Evolutionary conservation across 257 asterid species (phyloP).

Genomic region (Primulina tabacum): DNA sequence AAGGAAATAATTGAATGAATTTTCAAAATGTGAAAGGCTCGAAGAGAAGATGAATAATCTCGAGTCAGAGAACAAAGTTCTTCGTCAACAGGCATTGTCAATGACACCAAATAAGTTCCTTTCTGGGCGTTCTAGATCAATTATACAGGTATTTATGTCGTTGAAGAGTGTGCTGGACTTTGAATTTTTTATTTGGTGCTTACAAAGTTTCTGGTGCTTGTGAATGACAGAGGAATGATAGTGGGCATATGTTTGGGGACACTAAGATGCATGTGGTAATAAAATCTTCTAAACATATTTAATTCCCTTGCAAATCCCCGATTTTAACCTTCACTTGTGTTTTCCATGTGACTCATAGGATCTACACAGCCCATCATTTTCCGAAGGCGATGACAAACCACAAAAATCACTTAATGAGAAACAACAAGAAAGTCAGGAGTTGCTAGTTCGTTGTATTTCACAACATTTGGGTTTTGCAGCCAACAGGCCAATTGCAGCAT

Average conservation of each 20-base stretch:
- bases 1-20: slow-evolving; percentile 17
- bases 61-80: slow-evolving; percentile 96
- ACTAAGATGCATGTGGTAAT: slow-evolving; percentile 68
- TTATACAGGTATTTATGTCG: slow-evolving; percentile 66
- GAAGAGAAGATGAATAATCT: slow-evolving; percentile 86
- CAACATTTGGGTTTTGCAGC: slow-evolving; percentile 87
- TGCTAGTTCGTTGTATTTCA: slow-evolving; percentile 79
- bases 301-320: slow-evolving; percentile 11
- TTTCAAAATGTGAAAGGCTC: slow-evolving; percentile 49
- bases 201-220: slow-evolving; percentile 27
- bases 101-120: slow-evolving; percentile 91
- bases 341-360: slow-evolving; percentile 51
- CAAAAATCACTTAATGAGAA: slow-evolving; percentile 93
- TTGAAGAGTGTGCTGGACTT: slow-evolving; percentile 17
- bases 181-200: slow-evolving; percentile 16
- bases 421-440: slow-evolving; percentile 93
- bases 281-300: slow-evolving; percentile 26
- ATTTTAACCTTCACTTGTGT: slow-evolving; percentile 16
- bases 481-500: slow-evolving; percentile 89
- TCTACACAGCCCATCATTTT: slow-evolving; percentile 70
- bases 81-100: slow-evolving; percentile 97
- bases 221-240: slow-evolving; percentile 76
- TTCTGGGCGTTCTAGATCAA: slow-evolving; percentile 94
- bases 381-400: slow-evolving; percentile 88
- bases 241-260: slow-evolving; percentile 60